phyloP scores from a whole-genome alignment of 257 asterid species.

The Solanum peruvianum region DNA sequence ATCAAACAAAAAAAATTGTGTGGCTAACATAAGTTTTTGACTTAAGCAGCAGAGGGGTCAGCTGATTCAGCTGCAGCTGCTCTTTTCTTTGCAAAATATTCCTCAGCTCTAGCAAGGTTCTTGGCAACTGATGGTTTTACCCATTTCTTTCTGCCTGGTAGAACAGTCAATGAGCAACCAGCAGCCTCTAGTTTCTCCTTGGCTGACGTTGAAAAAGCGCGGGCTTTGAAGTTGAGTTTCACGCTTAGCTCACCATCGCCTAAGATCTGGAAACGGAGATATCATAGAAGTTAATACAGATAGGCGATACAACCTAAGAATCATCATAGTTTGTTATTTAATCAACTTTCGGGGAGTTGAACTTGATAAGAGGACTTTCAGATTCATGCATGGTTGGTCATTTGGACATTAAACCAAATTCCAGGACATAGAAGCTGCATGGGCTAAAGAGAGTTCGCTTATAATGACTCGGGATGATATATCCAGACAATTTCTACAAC shows the following conservation, averaged over 20 bases:
- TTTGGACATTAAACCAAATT: neutral
- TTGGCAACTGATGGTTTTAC: slow-evolving; percentile 57
- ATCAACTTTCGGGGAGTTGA: neutral
- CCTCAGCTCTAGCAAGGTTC: slow-evolving; percentile 75
- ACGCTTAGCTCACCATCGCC: slow-evolving; percentile 61
- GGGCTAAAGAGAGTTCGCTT: neutral
- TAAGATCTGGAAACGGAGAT: slow-evolving; percentile 34
- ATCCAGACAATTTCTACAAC: neutral
- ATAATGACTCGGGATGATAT: neutral
- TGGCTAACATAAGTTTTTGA: neutral
- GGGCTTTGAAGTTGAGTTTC: slow-evolving; percentile 57
- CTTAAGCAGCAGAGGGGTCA: slow-evolving; percentile 29
- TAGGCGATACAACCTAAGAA: neutral
- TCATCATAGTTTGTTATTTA: neutral
- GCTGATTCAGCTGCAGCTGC: slow-evolving; percentile 33
- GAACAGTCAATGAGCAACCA: slow-evolving; percentile 40
- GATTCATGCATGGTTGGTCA: neutral
- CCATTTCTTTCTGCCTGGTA: slow-evolving; percentile 86
- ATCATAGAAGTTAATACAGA: neutral
- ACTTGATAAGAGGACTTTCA: neutral
- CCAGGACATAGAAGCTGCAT: neutral
- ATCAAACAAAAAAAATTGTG: neutral
- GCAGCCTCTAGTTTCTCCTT: slow-evolving; percentile 62
- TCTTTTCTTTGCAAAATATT: slow-evolving; percentile 77
- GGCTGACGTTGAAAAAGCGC: slow-evolving; percentile 57